Evolutionary conservation across 257 asterid genomes (phyloP), one percentile per base, ranked within the genome.

Genomic region (Nicotiana tabacum): DNA sequence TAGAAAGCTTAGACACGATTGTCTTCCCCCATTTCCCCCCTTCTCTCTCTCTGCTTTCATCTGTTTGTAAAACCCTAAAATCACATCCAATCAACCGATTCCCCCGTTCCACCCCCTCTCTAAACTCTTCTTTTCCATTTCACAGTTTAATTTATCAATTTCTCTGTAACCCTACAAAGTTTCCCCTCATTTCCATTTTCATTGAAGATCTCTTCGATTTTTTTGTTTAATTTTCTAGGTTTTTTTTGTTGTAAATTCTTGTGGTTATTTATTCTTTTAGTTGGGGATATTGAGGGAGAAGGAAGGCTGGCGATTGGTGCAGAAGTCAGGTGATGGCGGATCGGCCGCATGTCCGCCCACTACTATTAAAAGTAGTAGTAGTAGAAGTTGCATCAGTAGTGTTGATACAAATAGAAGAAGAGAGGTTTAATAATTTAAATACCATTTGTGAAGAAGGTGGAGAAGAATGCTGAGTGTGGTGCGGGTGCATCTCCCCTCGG

Each of bases 401-500:
- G 78, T 83, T 87, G 37, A 77, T 24, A 66, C 48, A 78, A 67
- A 27, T 72, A 60, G 85, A 55, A 70, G 87, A 43, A 43, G 51
- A 9, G 3, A 9, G 51, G 3, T 43, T 43, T 43, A 43, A 43
- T 43, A 8, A 43, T 43, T 43, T 43, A 1, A 43, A 2, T 43
- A 43, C 12, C 51, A 9, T 43, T 43, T 43, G 77, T 84, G 82
- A 82, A 85, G 53, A 82, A 72, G 43, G 51, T 43, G 51, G 85
- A 70, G 79, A 65, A 91, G 88, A 88, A 96, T 96, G 99, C 95
- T 96, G 93, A 94, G 87, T 87, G 95, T 95, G 89, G 88, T 90
- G 66, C 91, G 98, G 79, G 95, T 95, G 90, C 99, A 95, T 91
- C 93, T 93, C 70, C 97, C 97, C 77, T 90, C 97, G 51, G 97